Conservation (phyloP, 768 basidiomycete genomes). For the Lyophyllum atratum region DNA sequence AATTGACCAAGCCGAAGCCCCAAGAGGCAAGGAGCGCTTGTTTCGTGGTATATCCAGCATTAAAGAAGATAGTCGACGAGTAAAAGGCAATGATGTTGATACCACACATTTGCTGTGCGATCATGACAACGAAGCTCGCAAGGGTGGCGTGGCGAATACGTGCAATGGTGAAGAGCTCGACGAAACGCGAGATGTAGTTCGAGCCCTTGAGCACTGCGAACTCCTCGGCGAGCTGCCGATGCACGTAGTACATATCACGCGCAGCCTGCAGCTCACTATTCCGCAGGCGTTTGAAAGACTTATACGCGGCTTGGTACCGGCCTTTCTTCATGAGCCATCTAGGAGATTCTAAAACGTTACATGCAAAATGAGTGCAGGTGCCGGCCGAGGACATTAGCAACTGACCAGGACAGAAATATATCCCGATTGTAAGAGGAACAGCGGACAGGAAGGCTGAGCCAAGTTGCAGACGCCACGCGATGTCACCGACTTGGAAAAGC, state of each 20-base stretch:
- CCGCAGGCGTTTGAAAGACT: constrained; percentile 67
- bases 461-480: constrained; percentile 83
- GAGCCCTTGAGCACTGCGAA: constrained; percentile 53
- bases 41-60: constrained; percentile 54
- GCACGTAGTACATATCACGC: constrained; percentile 76
- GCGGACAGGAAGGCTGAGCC: constrained; percentile 71
- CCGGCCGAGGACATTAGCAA: not conserved
- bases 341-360: constrained; percentile 59
- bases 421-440: constrained; percentile 43
- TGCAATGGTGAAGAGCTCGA: constrained; percentile 75
- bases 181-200: constrained; percentile 49
- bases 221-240: constrained; percentile 70
- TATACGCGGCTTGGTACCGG: constrained; percentile 68
- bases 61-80: constrained; percentile 71
- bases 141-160: constrained; percentile 56
- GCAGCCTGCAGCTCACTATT: constrained; percentile 76
- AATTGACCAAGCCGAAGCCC: constrained; percentile 71
- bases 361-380: not conserved
- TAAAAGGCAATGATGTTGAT: constrained; percentile 84
- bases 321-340: constrained; percentile 85
- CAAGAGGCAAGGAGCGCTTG: constrained; percentile 66
- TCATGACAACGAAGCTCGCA: constrained; percentile 57
- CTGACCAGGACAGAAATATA: constrained; percentile 58
- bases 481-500: constrained; percentile 54
- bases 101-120: constrained; percentile 84